A percentile compares a stretch with the other conserved stretches of the same genome.
phyloP scores from a whole-genome alignment of 129 eudicot species.

The Tagetes erecta region DNA sequence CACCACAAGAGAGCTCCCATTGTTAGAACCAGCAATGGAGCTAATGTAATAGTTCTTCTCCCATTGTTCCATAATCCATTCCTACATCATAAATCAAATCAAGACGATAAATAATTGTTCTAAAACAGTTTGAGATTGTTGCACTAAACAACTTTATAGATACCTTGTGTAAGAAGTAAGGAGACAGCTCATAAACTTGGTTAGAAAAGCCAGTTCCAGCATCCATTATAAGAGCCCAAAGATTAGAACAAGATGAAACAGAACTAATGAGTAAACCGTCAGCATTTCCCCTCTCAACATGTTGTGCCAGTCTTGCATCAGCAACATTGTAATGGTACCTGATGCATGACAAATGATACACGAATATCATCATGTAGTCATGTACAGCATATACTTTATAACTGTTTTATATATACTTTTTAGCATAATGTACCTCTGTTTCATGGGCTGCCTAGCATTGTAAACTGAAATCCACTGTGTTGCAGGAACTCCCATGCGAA shows the following conservation, averaged over 20 bases:
- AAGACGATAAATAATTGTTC: background rate
- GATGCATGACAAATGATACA: constrained; percentile 6
- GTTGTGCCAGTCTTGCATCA: constrained; percentile 74
- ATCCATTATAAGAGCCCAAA: constrained; percentile 92
- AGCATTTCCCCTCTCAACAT: constrained; percentile 71
- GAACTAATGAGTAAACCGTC: constrained; percentile 75
- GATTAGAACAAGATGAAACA: constrained; percentile 74
- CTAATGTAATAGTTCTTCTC: constrained; percentile 83
- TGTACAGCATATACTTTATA: background rate
- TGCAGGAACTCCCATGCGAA: constrained; percentile 81
- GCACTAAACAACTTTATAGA: background rate
- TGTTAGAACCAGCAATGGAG: constrained; percentile 73
- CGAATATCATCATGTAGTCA: background rate
- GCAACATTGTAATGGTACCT: constrained; percentile 90
- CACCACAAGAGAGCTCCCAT: constrained; percentile 85
- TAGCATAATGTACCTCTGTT: constrained; percentile 54
- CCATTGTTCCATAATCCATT: constrained; percentile 97
- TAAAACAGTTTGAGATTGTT: background rate
- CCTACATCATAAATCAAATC: constrained; percentile 38
- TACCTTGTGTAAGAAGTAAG: constrained; percentile 81
- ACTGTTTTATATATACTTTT: constrained; percentile 7
- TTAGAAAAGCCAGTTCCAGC: constrained; percentile 77
- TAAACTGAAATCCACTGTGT: constrained; percentile 82
- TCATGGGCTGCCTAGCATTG: constrained; percentile 81
- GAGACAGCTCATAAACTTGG: constrained; percentile 83